Conservation (phyloP, 495 filamentous ascomycete genomes). For the Aspergillus avenaceus region DNA sequence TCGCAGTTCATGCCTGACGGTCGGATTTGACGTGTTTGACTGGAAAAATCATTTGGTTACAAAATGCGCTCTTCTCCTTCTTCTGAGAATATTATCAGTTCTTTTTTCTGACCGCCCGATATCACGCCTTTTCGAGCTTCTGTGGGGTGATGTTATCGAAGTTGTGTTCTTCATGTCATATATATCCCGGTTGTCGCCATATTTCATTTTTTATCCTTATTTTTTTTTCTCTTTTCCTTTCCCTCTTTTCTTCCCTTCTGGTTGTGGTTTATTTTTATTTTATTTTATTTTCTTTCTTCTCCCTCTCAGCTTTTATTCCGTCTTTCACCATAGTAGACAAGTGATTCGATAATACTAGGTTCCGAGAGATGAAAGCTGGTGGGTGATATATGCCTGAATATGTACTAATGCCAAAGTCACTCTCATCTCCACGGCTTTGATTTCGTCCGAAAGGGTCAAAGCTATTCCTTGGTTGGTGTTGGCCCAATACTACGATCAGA, state of each 20-base stretch:
- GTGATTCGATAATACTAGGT: too few relatives aligned
- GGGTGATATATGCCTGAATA: background rate
- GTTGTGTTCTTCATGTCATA: background rate
- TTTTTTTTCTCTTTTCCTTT: background rate
- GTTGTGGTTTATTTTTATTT: too few relatives aligned
- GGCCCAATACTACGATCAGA: background rate
- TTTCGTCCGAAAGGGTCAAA: background rate
- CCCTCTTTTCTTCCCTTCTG: background rate
- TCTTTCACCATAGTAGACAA: too few relatives aligned
- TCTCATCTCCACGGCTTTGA: background rate
- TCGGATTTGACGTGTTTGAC: background rate
- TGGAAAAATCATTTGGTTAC: background rate
- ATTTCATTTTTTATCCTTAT: background rate
- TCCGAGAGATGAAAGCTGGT: background rate
- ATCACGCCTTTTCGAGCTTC: slow-evolving; percentile 4
- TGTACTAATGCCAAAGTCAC: background rate
- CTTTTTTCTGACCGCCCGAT: background rate
- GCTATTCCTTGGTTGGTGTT: background rate
- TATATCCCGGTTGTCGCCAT: background rate
- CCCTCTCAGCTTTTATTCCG: too few relatives aligned
- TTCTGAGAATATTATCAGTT: slow-evolving; percentile 1
- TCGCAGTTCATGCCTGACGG: background rate
- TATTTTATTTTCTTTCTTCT: too few relatives aligned
- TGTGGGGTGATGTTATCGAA: background rate
- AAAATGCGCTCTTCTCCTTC: background rate